A percentile compares a stretch with the other conserved stretches of the same genome.
Evolutionary conservation across 2,329 filamentous ascomycete genomes (phyloP).

Genomic region (Tolypocladium ophioglossoides): DNA sequence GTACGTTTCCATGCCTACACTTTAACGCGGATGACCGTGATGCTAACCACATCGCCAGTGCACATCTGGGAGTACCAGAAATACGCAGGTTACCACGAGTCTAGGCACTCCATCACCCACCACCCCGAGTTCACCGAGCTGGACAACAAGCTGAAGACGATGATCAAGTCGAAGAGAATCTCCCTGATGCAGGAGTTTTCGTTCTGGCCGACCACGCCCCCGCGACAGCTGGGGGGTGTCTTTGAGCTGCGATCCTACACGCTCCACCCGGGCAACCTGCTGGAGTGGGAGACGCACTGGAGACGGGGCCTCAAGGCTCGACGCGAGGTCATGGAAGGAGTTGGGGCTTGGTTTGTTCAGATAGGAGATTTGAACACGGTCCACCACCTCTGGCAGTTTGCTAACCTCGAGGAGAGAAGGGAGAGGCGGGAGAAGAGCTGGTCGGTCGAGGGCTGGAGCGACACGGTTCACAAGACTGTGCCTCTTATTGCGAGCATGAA

Average conservation of each 20-base stretch:
- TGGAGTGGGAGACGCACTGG: slow-evolving; percentile 99
- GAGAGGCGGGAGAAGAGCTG: slow-evolving; percentile 87
- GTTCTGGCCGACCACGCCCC: slow-evolving; percentile 94
- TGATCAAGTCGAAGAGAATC: slow-evolving; percentile 75
- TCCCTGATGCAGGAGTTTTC: slow-evolving; percentile 99
- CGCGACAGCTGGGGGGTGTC: slow-evolving; percentile 78
- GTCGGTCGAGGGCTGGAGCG: slow-evolving; percentile 89
- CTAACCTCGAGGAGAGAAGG: slow-evolving; percentile 89
- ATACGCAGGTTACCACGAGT: slow-evolving; percentile 91
- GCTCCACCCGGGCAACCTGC: slow-evolving; percentile 84
- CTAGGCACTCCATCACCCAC: slow-evolving; percentile 70
- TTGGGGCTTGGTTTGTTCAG: slow-evolving; percentile 97
- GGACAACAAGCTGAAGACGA: slow-evolving; percentile 70
- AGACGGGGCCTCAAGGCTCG: slow-evolving; percentile 81
- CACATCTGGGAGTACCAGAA: slow-evolving; percentile 99
- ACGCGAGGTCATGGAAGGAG: slow-evolving; percentile 95
- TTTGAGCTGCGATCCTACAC: slow-evolving; percentile 97
- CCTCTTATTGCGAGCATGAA: slow-evolving; percentile 96
- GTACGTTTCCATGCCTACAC: slow-evolving; percentile 40
- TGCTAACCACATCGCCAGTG: slow-evolving; percentile 42
- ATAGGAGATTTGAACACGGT: slow-evolving; percentile 96
- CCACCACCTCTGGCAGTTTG: slow-evolving; percentile 97
- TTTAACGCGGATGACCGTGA: not conserved
- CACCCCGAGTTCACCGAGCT: slow-evolving; percentile 80
- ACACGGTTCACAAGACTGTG: slow-evolving; percentile 97